Evolutionary conservation across 371 early-diverging fungal genomes (phyloP).

Genomic region (Mortierella sp.): DNA sequence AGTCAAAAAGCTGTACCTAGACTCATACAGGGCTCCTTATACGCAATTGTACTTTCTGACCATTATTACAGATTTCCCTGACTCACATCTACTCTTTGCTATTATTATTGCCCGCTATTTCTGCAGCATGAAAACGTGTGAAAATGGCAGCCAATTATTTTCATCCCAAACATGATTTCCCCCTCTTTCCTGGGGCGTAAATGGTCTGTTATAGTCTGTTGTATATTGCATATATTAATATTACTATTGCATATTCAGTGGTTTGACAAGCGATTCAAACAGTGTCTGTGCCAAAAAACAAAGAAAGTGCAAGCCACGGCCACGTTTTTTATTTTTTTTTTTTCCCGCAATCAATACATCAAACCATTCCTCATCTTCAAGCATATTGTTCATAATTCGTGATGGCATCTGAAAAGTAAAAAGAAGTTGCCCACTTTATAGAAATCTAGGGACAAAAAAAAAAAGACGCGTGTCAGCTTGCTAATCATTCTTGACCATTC

Average conservation of each 20-base stretch:
- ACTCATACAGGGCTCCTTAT: slow-evolving; percentile 14
- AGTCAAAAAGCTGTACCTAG: neutral
- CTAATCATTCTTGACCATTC: too few species aligned
- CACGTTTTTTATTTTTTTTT: too few species aligned
- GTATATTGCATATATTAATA: too few species aligned
- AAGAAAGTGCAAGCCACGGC: neutral
- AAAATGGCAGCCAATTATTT: neutral
- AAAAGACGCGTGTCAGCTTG: too few species aligned
- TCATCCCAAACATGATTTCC: neutral
- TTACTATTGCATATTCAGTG: too few species aligned
- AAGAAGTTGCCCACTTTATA: neutral
- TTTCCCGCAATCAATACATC: neutral
- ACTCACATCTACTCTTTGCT: slow-evolving; percentile 5
- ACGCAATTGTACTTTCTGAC: neutral
- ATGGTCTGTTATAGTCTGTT: too few species aligned
- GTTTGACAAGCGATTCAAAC: too few species aligned
- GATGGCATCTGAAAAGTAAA: slow-evolving; percentile 28
- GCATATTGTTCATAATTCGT: neutral
- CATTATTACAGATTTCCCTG: neutral
- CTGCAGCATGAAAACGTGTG: too few species aligned
- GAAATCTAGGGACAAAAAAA: too few species aligned
- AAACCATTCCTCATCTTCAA: neutral
- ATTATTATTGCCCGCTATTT: neutral
- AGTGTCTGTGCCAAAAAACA: too few species aligned
- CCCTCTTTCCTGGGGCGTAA: too few species aligned